Base-by-base conservation (phyloP, 2,329 filamentous ascomycete species). In the Botrytis galanthina region DNA sequence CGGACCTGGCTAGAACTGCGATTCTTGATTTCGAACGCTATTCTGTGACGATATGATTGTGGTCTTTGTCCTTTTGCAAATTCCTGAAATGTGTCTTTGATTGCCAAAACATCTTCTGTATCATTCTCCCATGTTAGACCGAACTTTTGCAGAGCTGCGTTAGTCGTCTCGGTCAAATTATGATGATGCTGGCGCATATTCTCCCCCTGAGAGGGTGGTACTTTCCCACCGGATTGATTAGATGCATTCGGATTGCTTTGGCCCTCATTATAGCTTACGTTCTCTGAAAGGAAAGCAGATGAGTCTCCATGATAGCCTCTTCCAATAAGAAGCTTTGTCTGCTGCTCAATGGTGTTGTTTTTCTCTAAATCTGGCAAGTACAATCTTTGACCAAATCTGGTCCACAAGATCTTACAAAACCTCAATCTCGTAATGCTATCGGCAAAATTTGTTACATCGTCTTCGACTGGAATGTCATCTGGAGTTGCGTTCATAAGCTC, bases 41-140 rank as follows among this genome's bases (percentile, higher is more conserved):
- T 51, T 59, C 57, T 71, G 9, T 71, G 42, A 20, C 29, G 57
- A 37, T 46, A 71, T 35, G 57, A 61, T 22, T 71, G 57, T 39
- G 68, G 68, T 37, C 39, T 51, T 22, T 39, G 67, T 18, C 67
- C 67, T 57, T 59, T 59, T 12, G 48, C n/a, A 60, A 59, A 57
- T 20, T 35, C 51, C 35, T 70, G 39, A 26, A 59, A 70, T 32
- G 54, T 44, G n/a, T 70, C 51, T 60, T 44, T 59, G n/a, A 70
- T 60, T 39, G 37, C n/a, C 48, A 70, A 44, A 32, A 60, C 29
- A 57, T 57, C 67, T 59, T 60, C 67, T 29, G 60, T 39, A 20
- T 70, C 67, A 12, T 32, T 63, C 39, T 70, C 48, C 67, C 37
- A 70, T 44, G 48, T 39, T n/a, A 60, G 29, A 14, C 51, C 37